A percentile compares a stretch with the other conserved stretches of the same genome.
phyloP scores from a whole-genome alignment of 2,329 filamentous ascomycete genomes.

The Calonectria ilicicola region DNA sequence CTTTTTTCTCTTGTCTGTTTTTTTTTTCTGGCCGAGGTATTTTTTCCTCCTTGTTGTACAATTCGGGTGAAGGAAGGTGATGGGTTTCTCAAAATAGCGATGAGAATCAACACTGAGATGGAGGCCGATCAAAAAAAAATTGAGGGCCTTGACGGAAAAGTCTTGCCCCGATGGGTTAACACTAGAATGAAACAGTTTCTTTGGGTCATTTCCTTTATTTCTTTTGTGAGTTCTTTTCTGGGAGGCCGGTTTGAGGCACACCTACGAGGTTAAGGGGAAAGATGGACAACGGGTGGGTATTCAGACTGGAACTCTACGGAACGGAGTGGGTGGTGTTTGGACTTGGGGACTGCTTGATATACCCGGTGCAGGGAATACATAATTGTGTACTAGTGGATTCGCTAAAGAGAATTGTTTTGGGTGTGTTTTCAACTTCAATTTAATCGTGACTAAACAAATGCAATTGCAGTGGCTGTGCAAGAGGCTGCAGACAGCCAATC shows the following conservation, averaged over 20 bases:
- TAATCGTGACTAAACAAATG: background rate
- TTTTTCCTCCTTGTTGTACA: constrained; percentile 25
- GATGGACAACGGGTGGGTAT: constrained; percentile 28
- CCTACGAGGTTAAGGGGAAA: constrained; percentile 22
- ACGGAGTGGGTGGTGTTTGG: constrained; percentile 41
- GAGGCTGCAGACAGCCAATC: too few species aligned
- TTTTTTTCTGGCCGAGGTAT: background rate
- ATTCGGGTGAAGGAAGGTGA: constrained; percentile 22
- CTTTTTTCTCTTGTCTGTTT: constrained; percentile 20
- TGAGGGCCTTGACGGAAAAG: constrained; percentile 24
- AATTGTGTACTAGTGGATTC: constrained; percentile 30
- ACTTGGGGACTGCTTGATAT: constrained; percentile 40
- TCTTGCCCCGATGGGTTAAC: constrained; percentile 4
- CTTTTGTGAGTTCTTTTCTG: constrained; percentile 15
- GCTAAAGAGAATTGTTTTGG: constrained; percentile 22
- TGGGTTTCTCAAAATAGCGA: constrained; percentile 16
- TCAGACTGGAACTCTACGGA: constrained; percentile 35
- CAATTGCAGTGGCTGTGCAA: background rate
- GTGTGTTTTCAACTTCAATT: background rate
- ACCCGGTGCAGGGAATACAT: constrained; percentile 40
- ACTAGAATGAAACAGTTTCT: constrained; percentile 35
- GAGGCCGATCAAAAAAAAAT: constrained; percentile 8
- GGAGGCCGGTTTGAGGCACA: constrained; percentile 23
- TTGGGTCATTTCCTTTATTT: constrained; percentile 25
- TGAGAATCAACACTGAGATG: constrained; percentile 19